Evolutionary conservation across 2,329 filamentous ascomycete species (phyloP), one percentile per base, ranked within the genome.

Genomic region (Phaeosphaeriaceae sp.): DNA sequence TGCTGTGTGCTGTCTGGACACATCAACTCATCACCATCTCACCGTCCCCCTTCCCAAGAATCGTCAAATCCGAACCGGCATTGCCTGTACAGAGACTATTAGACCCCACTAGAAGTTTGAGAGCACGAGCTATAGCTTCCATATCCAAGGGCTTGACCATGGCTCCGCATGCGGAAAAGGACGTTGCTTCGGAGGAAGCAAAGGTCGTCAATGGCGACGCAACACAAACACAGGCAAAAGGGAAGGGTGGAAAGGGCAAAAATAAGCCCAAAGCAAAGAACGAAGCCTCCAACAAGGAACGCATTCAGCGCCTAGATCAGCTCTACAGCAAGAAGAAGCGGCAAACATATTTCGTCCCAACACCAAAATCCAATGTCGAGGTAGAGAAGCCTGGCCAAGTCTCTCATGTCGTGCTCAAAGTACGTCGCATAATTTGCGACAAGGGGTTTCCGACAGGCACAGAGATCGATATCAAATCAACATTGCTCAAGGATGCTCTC

Each of bases 381-480:
- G 15, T 19, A 5, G 52, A 51, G 27, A 56, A 51, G 41, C 54
- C 48, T 7, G 48, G 54, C 11, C 54, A 60, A 19, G 40, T 31
- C n/a, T 54, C 57, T 2, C 44, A 53, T 40, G 49, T 60, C 7
- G 60, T 60, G 6, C 56, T 59, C 33, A 59, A 59, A 48, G 59
- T 64, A 17, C 56, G 61, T 11, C 56, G 58, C n/a, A 53, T 62
- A n/a, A 61, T 61, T 6, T 51, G 45, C 31, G 54, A 59, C 21
- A 57, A 60, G 27, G 56, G 61, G 25, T 57, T 55, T 19, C 58
- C 53, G 3, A 47, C 54, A 20, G 48, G 33, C n/a, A 61, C 54
- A 11, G 56, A 60, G 47, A 56, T 62, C 21, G 58, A 64, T 36
- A 59, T 62, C 56, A 60, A 52, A 44, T 64, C 61, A 9, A 44